These are phyloP conservation scores for Novakomyces olei DNA, from an alignment of 805 yeast genomes.

Conservation along the genomic window DNA sequence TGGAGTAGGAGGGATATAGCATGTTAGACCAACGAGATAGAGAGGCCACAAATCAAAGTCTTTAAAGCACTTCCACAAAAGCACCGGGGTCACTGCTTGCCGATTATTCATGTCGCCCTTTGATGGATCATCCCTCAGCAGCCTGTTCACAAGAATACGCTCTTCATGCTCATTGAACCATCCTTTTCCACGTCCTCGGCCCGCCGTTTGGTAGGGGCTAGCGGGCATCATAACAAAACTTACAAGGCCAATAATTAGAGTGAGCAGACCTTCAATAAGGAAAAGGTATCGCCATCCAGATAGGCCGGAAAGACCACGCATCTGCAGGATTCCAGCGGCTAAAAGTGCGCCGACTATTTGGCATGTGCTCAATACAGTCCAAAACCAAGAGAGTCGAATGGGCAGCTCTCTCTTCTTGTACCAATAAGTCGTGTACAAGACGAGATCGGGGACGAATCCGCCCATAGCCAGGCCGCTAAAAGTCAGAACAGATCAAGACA, in stretches of 20 bases:
- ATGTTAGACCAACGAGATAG: constrained; percentile 25
- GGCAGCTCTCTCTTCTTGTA: constrained; percentile 36
- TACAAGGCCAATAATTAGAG: constrained; percentile 32
- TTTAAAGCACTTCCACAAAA: constrained; percentile 20
- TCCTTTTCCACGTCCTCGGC: constrained; percentile 28
- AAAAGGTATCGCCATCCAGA: constrained; percentile 48
- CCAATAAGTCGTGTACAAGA: constrained; percentile 40
- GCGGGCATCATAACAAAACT: constrained; percentile 31
- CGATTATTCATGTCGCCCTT: constrained; percentile 46
- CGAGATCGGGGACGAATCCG: constrained; percentile 39
- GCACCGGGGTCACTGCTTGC: constrained; percentile 24
- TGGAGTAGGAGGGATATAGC: constrained; percentile 20
- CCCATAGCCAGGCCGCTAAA: constrained; percentile 33
- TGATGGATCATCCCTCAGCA: constrained; percentile 40
- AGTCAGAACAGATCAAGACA: constrained; percentile 21
- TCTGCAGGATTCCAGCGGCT: constrained; percentile 29
- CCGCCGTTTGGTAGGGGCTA: constrained; percentile 30
- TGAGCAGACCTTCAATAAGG: constrained; percentile 35
- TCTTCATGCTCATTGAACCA: constrained; percentile 34
- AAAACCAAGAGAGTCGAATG: constrained; percentile 32
- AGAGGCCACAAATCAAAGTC: constrained; percentile 41
- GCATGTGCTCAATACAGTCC: constrained; percentile 28
- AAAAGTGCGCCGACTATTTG: constrained; percentile 22
- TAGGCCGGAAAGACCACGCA: constrained; percentile 23
- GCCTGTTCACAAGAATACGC: constrained; percentile 34